Base-by-base conservation (phyloP, 148 eudicot genomes). In the Gaultheria prostrata region DNA sequence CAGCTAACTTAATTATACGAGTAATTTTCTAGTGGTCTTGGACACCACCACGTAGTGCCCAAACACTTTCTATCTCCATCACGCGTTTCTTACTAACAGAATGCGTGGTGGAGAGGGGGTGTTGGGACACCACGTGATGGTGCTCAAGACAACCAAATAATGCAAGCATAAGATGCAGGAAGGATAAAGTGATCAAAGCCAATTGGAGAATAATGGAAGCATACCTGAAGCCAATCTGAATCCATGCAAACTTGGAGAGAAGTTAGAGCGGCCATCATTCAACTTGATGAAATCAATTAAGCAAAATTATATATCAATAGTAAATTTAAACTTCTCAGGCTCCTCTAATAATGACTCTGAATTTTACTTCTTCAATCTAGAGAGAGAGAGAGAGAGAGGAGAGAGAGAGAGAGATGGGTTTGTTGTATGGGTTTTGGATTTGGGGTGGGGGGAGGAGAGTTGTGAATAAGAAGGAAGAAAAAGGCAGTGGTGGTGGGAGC, bases 381-480 rank as follows among this genome's bases (percentile, higher is more conserved):
- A 65, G 20, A 80, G 78, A 73, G 50, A 48, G 26, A 83, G 70
- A 20, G 85, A 33, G 83, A 65, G 35, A 45, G 35, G 46, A 50
- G 85, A 79, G 82, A 49, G 82, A 9, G 48, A 84, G 8, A 45
- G 32, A 35, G 77, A 82, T 56, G 86, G 77, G 77, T 74, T 74
- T 43, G 26, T 74, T 43, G 26, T 43, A 45, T 39, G 77, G 50
- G 76, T 9, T 13, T 70, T 50, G 9, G 57, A 80, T 9, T 65
- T 67, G 83, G 86, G 82, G 77, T 83, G 30, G 87, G 80, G 39
- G 59, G 45, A 43, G 84, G 85, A 63, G 85, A 82, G 72, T 85
- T 86, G 96, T 92, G 88, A 93, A 90, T 93, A 93, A 84, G 94
- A 93, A 93, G 97, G 97, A 89, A 91, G 95, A 93, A 90, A 93